Conservation (phyloP, 164 flowering plant genomes). For the Houttuynia cordata region DNA sequence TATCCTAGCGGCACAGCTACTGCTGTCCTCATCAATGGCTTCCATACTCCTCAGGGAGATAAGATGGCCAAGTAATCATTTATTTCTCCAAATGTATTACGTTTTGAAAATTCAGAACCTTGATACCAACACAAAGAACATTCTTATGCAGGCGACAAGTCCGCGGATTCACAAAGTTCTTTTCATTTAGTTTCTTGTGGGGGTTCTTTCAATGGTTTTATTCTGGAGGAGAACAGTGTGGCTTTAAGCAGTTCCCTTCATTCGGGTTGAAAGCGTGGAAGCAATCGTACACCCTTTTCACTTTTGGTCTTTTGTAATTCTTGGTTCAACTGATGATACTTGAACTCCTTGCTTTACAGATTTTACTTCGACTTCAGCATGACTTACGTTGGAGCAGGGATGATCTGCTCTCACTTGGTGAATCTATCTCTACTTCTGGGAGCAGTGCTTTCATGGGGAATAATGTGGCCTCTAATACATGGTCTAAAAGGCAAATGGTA, state of each 20-base stretch:
- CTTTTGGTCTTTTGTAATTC: background rate
- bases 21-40: conserved; percentile 56
- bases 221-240: conserved; percentile 17
- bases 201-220: conserved; percentile 25
- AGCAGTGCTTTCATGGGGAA: conserved; percentile 80
- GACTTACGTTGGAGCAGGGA: conserved; percentile 87
- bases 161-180: conserved; percentile 12
- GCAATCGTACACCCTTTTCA: background rate
- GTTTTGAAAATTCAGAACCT: background rate
- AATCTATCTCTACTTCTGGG: conserved; percentile 83
- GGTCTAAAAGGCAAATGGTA: conserved; percentile 68
- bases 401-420: conserved; percentile 82
- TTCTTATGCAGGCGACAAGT: conserved; percentile 17
- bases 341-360: conserved; percentile 21
- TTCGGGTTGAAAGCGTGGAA: conserved; percentile 19
- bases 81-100: background rate
- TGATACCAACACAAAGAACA: background rate
- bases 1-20: conserved; percentile 72
- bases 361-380: conserved; percentile 75
- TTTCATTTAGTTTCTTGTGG: conserved; percentile 20
- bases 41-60: conserved; percentile 60
- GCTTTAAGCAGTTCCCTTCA: conserved; percentile 16
- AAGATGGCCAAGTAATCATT: conserved; percentile 38
- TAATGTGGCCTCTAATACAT: conserved; percentile 86
- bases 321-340: background rate